Base-by-base conservation (phyloP, 495 filamentous ascomycete genomes). In the Hapsidospora chrysogenum region DNA sequence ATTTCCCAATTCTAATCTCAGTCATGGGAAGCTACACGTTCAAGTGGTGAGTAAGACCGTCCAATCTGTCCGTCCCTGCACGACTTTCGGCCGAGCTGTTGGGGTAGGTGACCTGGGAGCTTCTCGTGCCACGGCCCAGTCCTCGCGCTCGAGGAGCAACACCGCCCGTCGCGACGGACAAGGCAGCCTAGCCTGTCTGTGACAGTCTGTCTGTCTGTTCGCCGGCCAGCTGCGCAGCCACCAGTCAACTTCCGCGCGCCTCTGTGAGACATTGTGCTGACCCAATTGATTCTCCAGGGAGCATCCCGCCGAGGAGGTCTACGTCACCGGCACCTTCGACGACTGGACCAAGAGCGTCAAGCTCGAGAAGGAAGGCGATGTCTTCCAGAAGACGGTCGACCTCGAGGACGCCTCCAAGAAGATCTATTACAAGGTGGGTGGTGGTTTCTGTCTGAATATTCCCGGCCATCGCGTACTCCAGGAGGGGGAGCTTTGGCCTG, bases 281-380 rank as follows among this genome's bases (percentile, higher is more conserved):
- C 33, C 7, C 25, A 16, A 11, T n/a, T n/a, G n/a, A 2, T 33
- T 35, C 20, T 22, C 34, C 36, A 86, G 83, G 83, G 70, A 74
- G 42, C 73, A 84, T 49, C 49, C 64, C 41, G 84, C 80, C 41
- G 66, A 68, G 41, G 85, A 93, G 51, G 89, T 97, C 43, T 85
- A 78, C 53, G 89, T 97, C 39, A 94, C 86, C 5, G 89, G 89
- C 48, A 87, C 80, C 32, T 97, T 96, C 52, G 87, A 97, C 55
- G 70, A 85, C 60, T 97, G 89, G 89, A 63, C 69, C 30, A 81
- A 84, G 64, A 83, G 70, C 31, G 73, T 82, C 46, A 72, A 76
- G 61, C 66, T 97, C 33, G 75, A 84, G 30, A 78, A 80, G 50
- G 69, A 72, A 16, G 75, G 68, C 42, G 69, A 72, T 31, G 45